A percentile compares a stretch with the other conserved stretches of the same genome.
phyloP scores from a whole-genome alignment of 2,329 filamentous ascomycete species.

The Colletotrichum ledebouriae region DNA sequence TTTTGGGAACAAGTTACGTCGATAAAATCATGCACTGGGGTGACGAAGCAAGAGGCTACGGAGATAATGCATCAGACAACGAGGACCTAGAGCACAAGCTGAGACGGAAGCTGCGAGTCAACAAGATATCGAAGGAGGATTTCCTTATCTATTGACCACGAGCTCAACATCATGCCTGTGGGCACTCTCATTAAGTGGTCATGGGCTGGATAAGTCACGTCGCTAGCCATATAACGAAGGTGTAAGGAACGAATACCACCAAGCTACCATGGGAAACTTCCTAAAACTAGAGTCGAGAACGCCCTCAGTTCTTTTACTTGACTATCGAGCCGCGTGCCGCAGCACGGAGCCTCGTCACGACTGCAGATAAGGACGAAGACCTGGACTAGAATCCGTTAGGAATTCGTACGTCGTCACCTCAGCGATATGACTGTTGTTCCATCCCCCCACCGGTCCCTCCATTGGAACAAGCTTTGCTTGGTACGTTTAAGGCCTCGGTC shows the following conservation, averaged over 20 bases:
- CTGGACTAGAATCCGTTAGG: neutral
- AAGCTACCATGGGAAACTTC: too few species aligned
- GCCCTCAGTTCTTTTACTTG: too few species aligned
- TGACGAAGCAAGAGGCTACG: neutral
- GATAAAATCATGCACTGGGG: slow-evolving; percentile 34
- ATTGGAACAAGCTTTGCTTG: slow-evolving; percentile 4
- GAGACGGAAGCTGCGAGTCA: neutral
- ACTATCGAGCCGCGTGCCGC: neutral
- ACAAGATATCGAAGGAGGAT: neutral
- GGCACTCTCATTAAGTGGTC: too few species aligned
- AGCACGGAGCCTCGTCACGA: neutral
- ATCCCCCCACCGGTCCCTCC: neutral
- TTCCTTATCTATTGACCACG: neutral
- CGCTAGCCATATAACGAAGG: too few species aligned
- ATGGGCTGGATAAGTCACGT: too few species aligned
- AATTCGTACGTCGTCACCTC: neutral
- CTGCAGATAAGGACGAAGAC: neutral
- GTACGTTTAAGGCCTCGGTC: neutral
- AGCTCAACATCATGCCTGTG: neutral
- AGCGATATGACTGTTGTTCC: neutral
- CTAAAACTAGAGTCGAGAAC: too few species aligned
- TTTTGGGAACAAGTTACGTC: slow-evolving; percentile 31
- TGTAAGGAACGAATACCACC: too few species aligned
- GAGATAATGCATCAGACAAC: neutral
- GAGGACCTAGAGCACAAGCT: slow-evolving; percentile 1